Conservation (phyloP, 257 asterid species). For the Henckelia pumila region DNA sequence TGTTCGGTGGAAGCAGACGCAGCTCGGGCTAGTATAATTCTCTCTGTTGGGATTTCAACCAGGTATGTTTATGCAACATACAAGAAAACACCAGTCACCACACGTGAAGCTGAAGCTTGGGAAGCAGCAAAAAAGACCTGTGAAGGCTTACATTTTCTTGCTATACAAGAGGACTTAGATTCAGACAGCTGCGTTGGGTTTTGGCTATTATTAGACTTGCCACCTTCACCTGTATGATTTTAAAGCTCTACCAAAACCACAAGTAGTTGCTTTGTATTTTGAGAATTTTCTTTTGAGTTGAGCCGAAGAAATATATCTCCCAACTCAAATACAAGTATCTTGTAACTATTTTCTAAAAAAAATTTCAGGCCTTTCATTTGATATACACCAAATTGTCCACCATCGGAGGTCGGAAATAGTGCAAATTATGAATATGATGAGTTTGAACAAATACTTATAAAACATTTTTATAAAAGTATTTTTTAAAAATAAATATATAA, state of each 20-base stretch:
- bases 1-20: constrained; percentile 76
- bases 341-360: neutral
- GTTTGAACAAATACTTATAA: too few relatives aligned
- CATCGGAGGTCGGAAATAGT: neutral
- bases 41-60: constrained; percentile 81
- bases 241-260: neutral
- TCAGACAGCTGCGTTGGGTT: constrained; percentile 82
- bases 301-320: neutral
- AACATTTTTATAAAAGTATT: too few relatives aligned
- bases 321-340: neutral
- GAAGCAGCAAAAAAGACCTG: constrained; percentile 79
- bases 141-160: constrained; percentile 92
- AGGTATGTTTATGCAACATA: constrained; percentile 76
- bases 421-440: neutral
- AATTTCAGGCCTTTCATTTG: too few relatives aligned
- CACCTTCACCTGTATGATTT: constrained; percentile 81
- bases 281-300: too few relatives aligned
- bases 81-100: constrained; percentile 64
- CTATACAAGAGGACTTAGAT: constrained; percentile 77
- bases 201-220: constrained; percentile 89
- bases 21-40: constrained; percentile 49
- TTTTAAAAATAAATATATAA: too few relatives aligned
- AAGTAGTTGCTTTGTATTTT: neutral
- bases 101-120: constrained; percentile 95
- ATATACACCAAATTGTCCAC: neutral